phyloP scores from a whole-genome alignment of 495 filamentous ascomycete species.

The Cenococcum geophilum region DNA sequence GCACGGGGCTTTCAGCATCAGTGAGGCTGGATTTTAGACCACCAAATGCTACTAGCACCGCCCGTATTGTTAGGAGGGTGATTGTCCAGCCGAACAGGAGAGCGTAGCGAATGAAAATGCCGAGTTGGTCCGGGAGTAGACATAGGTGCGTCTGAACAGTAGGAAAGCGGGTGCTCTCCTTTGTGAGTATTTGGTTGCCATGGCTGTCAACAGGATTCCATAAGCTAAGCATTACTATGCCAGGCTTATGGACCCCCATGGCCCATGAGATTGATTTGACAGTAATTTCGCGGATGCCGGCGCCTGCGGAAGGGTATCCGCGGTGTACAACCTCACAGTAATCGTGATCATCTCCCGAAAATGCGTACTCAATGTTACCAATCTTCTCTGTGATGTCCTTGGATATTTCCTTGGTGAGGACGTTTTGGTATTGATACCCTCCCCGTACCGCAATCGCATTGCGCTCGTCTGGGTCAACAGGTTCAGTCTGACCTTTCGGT shows the following conservation, averaged over 20 bases:
- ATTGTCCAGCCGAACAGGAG: slow-evolving; percentile 56
- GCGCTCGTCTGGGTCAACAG: slow-evolving; percentile 60
- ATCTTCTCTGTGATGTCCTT: slow-evolving; percentile 42
- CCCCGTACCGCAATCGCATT: slow-evolving; percentile 67
- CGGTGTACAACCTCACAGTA: slow-evolving; percentile 85
- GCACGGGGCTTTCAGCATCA: slow-evolving; percentile 11
- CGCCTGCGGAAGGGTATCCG: slow-evolving; percentile 53
- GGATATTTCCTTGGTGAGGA: slow-evolving; percentile 68
- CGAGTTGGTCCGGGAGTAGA: slow-evolving; percentile 79
- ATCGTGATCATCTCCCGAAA: slow-evolving; percentile 97
- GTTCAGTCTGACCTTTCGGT: slow-evolving; percentile 48
- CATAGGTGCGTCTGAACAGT: slow-evolving; percentile 88
- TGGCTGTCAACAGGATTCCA: slow-evolving; percentile 77
- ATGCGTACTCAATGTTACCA: slow-evolving; percentile 68
- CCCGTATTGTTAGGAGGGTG: slow-evolving; percentile 52
- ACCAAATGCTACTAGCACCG: slow-evolving; percentile 45
- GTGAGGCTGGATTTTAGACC: slow-evolving; percentile 1
- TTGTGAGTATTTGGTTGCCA: slow-evolving; percentile 47
- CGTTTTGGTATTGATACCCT: slow-evolving; percentile 97
- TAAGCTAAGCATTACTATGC: slow-evolving; percentile 79
- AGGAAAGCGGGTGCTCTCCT: slow-evolving; percentile 13
- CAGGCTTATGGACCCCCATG: slow-evolving; percentile 90
- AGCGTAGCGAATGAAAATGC: slow-evolving; percentile 73
- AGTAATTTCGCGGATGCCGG: slow-evolving; percentile 76
- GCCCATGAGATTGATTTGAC: slow-evolving; percentile 92